Evolutionary conservation across 106 monocot genomes (phyloP).

Genomic region (Allium sativum): DNA sequence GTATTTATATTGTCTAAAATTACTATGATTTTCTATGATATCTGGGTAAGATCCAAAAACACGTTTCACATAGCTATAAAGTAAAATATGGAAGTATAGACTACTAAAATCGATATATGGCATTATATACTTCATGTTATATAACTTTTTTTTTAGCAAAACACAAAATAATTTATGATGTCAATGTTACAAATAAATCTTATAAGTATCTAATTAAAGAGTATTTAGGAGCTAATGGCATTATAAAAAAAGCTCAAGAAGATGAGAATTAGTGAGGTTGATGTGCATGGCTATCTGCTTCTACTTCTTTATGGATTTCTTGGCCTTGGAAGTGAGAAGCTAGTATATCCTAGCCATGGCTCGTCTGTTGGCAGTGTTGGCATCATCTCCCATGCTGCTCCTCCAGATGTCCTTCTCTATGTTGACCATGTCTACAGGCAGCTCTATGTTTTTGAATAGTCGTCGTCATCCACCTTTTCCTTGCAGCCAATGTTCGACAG

Average conservation of each 20-base stretch:
- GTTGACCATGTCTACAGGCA: conserved; percentile 87
- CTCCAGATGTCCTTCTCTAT: conserved; percentile 82
- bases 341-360: conserved; percentile 67
- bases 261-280: conserved; percentile 90
- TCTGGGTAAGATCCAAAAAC: no score
- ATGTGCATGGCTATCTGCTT: conserved; percentile 57
- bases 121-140: no score
- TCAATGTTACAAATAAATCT: no score
- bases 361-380: conserved; percentile 79
- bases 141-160: no score
- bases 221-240: no score
- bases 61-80: no score
- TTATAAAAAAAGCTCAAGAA: conserved; percentile 92
- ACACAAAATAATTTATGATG: no score
- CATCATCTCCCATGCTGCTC: conserved; percentile 84
- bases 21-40: no score
- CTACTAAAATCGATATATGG: no score
- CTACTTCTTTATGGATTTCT: conserved; percentile 57
- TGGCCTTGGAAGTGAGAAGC: conserved; percentile 47
- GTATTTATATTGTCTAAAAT: no score
- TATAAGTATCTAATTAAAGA: no score
- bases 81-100: no score
- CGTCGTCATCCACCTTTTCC: conserved; percentile 85
- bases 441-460: conserved; percentile 62
- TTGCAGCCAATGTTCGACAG: conserved; percentile 93